Evolutionary conservation across 1,284 basidiomycete species (phyloP).

Genomic region (Naganishia albida): DNA sequence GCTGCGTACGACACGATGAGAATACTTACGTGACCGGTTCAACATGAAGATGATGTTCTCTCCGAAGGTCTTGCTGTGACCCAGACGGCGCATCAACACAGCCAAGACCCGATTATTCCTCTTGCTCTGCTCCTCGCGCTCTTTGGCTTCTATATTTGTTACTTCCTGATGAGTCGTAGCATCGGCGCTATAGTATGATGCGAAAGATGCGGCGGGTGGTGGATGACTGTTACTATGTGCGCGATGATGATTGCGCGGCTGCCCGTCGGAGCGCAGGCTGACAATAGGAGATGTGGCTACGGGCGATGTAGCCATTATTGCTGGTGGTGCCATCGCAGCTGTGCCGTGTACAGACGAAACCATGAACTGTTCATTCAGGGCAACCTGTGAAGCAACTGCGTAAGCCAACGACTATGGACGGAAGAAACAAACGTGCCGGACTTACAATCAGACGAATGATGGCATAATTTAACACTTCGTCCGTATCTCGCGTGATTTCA

Average conservation of each 20-base stretch:
- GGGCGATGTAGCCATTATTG: conserved; percentile 36
- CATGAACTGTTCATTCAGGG: conserved; percentile 99
- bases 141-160: conserved; percentile 10
- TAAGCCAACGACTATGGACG: conserved; percentile 15
- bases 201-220: conserved; percentile 3
- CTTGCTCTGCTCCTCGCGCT: conserved; percentile 31
- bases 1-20: neutral
- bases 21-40: conserved; percentile 78
- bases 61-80: conserved; percentile 88
- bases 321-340: conserved; percentile 35
- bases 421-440: conserved; percentile 12
- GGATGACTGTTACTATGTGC: conserved; percentile 33
- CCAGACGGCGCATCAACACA: conserved; percentile 77
- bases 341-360: conserved; percentile 59
- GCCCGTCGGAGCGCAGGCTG: neutral
- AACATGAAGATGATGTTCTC: conserved; percentile 99
- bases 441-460: conserved; percentile 88
- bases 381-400: conserved; percentile 60
- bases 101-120: conserved; percentile 73
- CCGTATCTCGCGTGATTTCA: conserved; percentile 83
- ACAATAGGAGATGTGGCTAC: conserved; percentile 4
- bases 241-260: conserved; percentile 26
- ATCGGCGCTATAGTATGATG: conserved; percentile 9
- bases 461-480: conserved; percentile 90
- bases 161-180: neutral